A percentile compares a stretch with the other conserved stretches of the same genome.
Evolutionary conservation across 306 rosid genomes (phyloP).

Genomic region (Cicer bijugum): DNA sequence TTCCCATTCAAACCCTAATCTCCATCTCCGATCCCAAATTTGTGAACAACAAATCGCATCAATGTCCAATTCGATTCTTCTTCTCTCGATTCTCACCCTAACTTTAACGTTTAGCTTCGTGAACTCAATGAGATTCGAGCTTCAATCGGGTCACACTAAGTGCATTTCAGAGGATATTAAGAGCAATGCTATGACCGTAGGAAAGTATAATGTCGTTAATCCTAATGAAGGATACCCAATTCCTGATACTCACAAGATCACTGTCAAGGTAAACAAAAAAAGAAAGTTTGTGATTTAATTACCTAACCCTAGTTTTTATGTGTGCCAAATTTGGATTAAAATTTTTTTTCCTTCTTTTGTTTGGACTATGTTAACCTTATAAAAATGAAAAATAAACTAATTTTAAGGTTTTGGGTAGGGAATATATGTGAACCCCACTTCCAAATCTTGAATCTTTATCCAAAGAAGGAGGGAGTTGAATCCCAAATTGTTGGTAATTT

Average conservation of each 20-base stretch:
- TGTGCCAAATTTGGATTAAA: neutral
- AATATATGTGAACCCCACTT: neutral
- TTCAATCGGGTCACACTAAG: constrained; percentile 63
- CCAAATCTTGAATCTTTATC: neutral
- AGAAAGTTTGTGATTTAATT: constrained; percentile 20
- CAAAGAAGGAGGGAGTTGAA: neutral
- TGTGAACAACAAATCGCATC: neutral
- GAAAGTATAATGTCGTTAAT: constrained; percentile 67
- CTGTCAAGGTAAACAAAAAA: constrained; percentile 60
- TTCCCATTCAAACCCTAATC: constrained; percentile 43
- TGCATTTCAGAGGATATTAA: constrained; percentile 83
- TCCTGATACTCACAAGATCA: constrained; percentile 69
- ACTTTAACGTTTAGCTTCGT: constrained; percentile 43
- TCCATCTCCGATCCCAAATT: constrained; percentile 32
- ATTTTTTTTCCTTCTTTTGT: neutral
- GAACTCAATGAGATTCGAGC: constrained; percentile 71
- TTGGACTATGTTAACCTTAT: neutral
- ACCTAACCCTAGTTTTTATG: neutral
- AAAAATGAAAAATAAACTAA: neutral
- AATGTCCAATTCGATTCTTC: constrained; percentile 48
- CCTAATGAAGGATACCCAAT: constrained; percentile 57
- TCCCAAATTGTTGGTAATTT: constrained; percentile 29
- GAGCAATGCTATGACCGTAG: constrained; percentile 69
- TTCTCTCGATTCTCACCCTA: constrained; percentile 44
- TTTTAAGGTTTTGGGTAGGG: neutral